These are phyloP conservation scores for Coelastrella sp. DNA, from an alignment of 139 green algal genomes.

Conservation along the genomic window DNA sequence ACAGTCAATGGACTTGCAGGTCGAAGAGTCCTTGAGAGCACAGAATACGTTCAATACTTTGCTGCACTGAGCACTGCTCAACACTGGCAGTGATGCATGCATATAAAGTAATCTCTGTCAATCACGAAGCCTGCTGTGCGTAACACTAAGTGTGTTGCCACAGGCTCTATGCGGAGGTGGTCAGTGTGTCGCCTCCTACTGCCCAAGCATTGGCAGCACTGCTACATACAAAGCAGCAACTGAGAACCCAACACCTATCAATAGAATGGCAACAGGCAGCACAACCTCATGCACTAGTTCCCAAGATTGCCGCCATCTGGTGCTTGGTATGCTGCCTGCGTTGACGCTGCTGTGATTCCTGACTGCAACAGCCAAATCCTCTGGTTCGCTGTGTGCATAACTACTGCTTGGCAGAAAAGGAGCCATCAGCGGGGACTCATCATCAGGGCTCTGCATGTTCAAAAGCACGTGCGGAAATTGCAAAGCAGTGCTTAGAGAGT, in stretches of 20 bases:
- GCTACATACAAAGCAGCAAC: constrained; percentile 42
- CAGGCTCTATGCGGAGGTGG: no score
- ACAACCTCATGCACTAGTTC: constrained; percentile 14
- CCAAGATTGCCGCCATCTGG: not conserved
- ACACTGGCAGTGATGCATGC: not conserved
- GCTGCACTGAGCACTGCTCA: no score
- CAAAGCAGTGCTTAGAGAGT: no score
- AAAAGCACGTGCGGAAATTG: not conserved
- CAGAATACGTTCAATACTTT: no score
- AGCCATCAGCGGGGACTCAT: not conserved
- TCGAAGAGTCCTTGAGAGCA: no score
- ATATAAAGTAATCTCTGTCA: not conserved
- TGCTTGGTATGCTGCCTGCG: not conserved
- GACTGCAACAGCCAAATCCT: not conserved
- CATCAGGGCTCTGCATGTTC: not conserved
- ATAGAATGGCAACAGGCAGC: constrained; percentile 26
- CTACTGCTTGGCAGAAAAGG: not conserved
- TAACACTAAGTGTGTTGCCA: not conserved
- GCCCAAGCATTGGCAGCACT: not conserved
- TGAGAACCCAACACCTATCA: constrained; percentile 33
- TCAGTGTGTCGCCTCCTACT: not conserved
- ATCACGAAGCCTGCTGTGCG: not conserved
- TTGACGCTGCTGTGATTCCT: no score
- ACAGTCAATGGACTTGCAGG: no score
- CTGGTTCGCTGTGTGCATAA: not conserved